phyloP scores from a whole-genome alignment of 208 protist species.

The Kentomonas sorsogonicus region DNA sequence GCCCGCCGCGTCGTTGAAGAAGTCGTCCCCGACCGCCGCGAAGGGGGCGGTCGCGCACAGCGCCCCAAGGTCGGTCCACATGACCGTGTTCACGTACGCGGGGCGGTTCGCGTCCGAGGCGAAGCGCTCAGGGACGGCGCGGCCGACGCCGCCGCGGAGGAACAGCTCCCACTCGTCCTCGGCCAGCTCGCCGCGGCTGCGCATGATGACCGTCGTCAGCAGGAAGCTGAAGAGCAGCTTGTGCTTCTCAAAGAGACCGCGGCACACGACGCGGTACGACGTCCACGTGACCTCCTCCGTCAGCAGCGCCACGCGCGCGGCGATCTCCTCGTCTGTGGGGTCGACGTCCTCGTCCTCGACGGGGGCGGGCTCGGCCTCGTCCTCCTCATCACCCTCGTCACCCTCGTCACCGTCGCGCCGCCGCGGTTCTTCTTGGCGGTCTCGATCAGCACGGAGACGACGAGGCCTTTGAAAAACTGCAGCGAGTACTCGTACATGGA shows the following conservation, averaged over 20 bases:
- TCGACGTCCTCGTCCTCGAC: conserved; percentile 15
- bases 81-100: conserved; percentile 82
- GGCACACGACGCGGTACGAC: conserved; percentile 90
- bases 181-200: conserved; percentile 38
- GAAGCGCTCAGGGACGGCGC: conserved; percentile 14
- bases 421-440: conserved; percentile 24
- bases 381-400: conserved; percentile 14
- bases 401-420: not conserved
- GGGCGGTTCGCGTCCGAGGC: conserved; percentile 31
- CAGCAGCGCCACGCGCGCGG: conserved; percentile 60
- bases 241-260: conserved; percentile 92
- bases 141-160: conserved; percentile 66
- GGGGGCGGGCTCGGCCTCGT: conserved; percentile 9
- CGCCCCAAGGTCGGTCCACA: conserved; percentile 90
- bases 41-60: conserved; percentile 83
- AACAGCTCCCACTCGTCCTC: conserved; percentile 85
- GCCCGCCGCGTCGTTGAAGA: conserved; percentile 50
- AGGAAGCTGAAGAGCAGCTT: conserved; percentile 94
- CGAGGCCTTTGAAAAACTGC: conserved; percentile 89
- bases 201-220: conserved; percentile 76
- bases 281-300: conserved; percentile 74
- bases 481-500: conserved; percentile 93
- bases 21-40: conserved; percentile 58
- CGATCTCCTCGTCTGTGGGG: conserved; percentile 17
- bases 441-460: conserved; percentile 72